These are phyloP conservation scores for Solanum piurae DNA, from an alignment of 257 asterid genomes.

Conservation along the genomic window DNA sequence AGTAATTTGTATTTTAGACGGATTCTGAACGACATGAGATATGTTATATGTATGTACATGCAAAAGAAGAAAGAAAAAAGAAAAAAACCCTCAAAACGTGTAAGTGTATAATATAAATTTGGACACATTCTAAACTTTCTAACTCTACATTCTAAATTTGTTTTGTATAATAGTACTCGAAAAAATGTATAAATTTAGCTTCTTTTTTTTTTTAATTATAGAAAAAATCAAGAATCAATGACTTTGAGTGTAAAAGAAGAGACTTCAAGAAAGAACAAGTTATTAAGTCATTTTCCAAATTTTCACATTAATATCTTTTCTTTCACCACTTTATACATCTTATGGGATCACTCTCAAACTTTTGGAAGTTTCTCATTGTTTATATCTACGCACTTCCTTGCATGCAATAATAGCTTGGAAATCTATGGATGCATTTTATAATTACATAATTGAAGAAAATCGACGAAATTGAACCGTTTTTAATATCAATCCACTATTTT, in stretches of 20 bases:
- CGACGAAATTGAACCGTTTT: background rate
- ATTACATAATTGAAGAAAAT: background rate
- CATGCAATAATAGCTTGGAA: no score
- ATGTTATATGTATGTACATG: background rate
- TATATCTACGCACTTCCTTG: constrained; percentile 8
- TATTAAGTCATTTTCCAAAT: background rate
- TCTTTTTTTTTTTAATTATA: background rate
- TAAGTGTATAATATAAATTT: background rate
- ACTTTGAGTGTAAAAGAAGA: background rate
- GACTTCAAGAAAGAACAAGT: background rate
- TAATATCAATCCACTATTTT: background rate
- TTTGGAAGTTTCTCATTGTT: constrained; percentile 31
- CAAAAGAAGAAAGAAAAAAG: background rate
- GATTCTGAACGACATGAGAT: background rate
- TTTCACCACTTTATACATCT: background rate
- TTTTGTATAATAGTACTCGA: background rate
- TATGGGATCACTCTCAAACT: background rate
- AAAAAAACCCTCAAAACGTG: background rate
- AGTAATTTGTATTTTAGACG: no score
- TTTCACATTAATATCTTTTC: background rate
- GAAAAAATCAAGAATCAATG: background rate
- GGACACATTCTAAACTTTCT: background rate
- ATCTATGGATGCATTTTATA: background rate
- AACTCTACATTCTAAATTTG: background rate
- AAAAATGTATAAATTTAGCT: background rate